phyloP scores from a whole-genome alignment of 352 stramenopile genomes.

The Phytophthora hibernalis region DNA sequence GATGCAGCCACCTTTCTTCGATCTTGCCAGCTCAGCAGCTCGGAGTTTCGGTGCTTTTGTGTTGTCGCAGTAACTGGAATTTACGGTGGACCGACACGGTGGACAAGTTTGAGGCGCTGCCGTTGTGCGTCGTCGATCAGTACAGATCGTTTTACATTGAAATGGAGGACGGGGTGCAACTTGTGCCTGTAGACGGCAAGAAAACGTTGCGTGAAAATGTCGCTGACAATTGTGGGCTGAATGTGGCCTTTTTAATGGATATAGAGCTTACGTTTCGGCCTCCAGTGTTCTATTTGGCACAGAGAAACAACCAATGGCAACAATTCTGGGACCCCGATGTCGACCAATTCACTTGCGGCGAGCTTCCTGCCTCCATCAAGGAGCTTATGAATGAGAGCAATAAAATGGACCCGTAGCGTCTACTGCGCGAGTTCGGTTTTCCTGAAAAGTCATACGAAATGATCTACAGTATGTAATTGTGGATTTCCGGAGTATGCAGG shows the following conservation, averaged over 20 bases:
- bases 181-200: constrained; percentile 64
- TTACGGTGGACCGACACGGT: constrained; percentile 89
- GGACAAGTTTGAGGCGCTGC: constrained; percentile 67
- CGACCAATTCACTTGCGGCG: too few species aligned
- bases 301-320: too few species aligned
- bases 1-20: constrained; percentile 93
- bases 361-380: too few species aligned
- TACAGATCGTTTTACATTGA: constrained; percentile 54
- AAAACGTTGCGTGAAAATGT: constrained; percentile 81
- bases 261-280: constrained; percentile 27
- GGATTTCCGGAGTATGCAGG: too few species aligned
- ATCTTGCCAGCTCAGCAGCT: constrained; percentile 71
- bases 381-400: too few species aligned
- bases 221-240: constrained; percentile 73
- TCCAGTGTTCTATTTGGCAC: too few species aligned
- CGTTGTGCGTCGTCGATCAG: constrained; percentile 61
- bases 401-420: too few species aligned
- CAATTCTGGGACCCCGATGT: too few species aligned
- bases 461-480: too few species aligned
- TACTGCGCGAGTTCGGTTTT: too few species aligned
- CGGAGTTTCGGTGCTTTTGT: constrained; percentile 93
- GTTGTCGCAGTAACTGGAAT: constrained; percentile 93
- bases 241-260: constrained; percentile 68
- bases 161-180: constrained; percentile 33
- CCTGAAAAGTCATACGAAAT: too few species aligned